Base-by-base conservation (phyloP, 768 basidiomycete genomes). In the Boletus bicolor region DNA sequence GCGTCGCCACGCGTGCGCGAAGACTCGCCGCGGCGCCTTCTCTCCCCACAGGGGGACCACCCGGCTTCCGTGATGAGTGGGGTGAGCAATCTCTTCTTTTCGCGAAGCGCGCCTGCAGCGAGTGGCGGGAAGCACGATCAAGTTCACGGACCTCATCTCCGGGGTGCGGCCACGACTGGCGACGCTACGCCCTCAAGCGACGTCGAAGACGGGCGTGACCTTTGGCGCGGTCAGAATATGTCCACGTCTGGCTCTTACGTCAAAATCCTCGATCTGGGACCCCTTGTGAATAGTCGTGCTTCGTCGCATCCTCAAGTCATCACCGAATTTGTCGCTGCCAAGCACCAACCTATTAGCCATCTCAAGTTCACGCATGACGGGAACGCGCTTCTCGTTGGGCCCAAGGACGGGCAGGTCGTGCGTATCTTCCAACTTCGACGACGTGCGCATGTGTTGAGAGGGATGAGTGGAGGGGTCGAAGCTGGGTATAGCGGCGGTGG, bases 321-420 rank as follows among this genome's bases (percentile, higher is more conserved):
- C 2, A 72, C 79, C 21, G 78, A 82, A 57, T 83, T 86, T 54
- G 51, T 75, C 44, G 78, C 75, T 10, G 79, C 77, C 17, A 73
- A 73, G 53, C 77, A 77, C 49, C 77, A 81, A 59, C 73, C 77
- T 0, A 68, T 86, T 15, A 74, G 79, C 10, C 68, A 69, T 6
- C 61, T 87, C 21, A 24, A 24, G 21, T 24, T 24, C 21, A 24
- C 21, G 7, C 59, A 62, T 10, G 84, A 85, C 55, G 86, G 85
- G 14, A 80, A 77, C 30, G 57, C 73, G 17, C 58, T 89, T 4
- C 62, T 77, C 8, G 79, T 82, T 8, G 77, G 77, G 2, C 75
- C 79, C 10, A 70, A 74, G 57, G 85, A 86, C 54, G 87, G 87
- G 2, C 81, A 82, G 55, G 74, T 75, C 14, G 66, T 80, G 26